A percentile compares a stretch with the other conserved stretches of the same genome.
Evolutionary conservation across 441 rosid species (phyloP).

Genomic region (Syzygium malaccense): DNA sequence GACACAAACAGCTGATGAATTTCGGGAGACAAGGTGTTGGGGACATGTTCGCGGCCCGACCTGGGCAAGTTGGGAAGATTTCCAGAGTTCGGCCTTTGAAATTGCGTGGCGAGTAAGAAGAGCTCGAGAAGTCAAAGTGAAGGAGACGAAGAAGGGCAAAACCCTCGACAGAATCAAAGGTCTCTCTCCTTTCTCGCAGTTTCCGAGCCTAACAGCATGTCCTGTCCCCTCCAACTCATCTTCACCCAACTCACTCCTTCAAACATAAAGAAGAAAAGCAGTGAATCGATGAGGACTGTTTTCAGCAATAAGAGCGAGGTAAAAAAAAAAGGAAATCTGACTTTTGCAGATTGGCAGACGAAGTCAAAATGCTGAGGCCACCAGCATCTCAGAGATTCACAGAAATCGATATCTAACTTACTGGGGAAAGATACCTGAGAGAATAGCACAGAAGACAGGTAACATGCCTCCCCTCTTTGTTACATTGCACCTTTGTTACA

Average conservation of each 20-base stretch:
- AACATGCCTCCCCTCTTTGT: not conserved
- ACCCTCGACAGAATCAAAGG: not conserved
- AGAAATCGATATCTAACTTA: not conserved
- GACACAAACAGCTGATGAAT: not conserved
- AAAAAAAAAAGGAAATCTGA: not conserved
- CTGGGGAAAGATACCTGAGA: not conserved
- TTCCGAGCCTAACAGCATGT: not conserved
- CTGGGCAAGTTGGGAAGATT: not conserved
- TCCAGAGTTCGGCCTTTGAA: not conserved
- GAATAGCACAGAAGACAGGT: too few species aligned
- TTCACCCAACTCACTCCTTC: not conserved
- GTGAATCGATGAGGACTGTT: not conserved
- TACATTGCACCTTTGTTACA: not conserved
- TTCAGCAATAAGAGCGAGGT: not conserved
- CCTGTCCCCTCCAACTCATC: not conserved
- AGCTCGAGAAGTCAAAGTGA: not conserved
- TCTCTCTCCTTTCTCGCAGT: not conserved
- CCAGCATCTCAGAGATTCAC: not conserved
- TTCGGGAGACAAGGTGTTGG: not conserved
- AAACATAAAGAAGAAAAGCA: not conserved
- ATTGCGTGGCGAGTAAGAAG: not conserved
- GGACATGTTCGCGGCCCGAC: not conserved
- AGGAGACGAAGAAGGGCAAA: not conserved
- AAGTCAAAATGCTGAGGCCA: not conserved
- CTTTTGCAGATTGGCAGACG: not conserved